Conservation (phyloP, 805 yeast genomes). For the Candida ponderosae region DNA sequence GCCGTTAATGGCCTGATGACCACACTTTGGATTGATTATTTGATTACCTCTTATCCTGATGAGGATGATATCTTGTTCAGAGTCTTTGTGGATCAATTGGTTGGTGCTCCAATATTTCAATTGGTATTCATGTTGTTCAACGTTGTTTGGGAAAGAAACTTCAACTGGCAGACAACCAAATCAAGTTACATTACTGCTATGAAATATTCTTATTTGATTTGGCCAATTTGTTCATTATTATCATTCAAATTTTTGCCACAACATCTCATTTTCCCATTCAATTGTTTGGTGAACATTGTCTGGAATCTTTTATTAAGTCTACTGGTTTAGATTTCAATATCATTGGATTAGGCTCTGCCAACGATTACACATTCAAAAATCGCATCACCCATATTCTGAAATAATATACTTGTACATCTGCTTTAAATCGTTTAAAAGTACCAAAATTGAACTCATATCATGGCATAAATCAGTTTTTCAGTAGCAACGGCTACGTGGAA, state of each 20-base stretch:
- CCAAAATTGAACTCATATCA: too few relatives aligned
- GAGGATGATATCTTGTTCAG: slow-evolving; percentile 27
- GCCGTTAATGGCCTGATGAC: slow-evolving; percentile 48
- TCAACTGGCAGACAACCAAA: slow-evolving; percentile 22
- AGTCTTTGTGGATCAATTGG: slow-evolving; percentile 42
- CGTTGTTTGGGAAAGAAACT: slow-evolving; percentile 48
- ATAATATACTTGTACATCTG: too few relatives aligned
- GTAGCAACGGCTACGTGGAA: too few relatives aligned
- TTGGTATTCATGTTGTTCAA: slow-evolving; percentile 38
- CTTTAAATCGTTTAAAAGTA: too few relatives aligned
- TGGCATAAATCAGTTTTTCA: too few relatives aligned
- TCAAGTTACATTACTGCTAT: slow-evolving; percentile 38
- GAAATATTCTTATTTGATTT: slow-evolving; percentile 44
- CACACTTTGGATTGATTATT: slow-evolving; percentile 44
- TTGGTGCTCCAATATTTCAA: slow-evolving; percentile 52
- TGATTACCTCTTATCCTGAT: slow-evolving; percentile 24
- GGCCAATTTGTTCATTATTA: slow-evolving; percentile 51
- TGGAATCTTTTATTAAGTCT: slow-evolving; percentile 49
- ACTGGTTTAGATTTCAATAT: slow-evolving; percentile 9
- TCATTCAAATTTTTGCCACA: slow-evolving; percentile 42
- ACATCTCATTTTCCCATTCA: slow-evolving; percentile 47
- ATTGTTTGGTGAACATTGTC: slow-evolving; percentile 45
- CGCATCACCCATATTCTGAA: too few relatives aligned
- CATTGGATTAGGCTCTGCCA: too few relatives aligned
- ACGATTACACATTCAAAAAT: too few relatives aligned